Evolutionary conservation across 2,329 filamentous ascomycete genomes (phyloP).

Genomic region (Aspergillus sp.): DNA sequence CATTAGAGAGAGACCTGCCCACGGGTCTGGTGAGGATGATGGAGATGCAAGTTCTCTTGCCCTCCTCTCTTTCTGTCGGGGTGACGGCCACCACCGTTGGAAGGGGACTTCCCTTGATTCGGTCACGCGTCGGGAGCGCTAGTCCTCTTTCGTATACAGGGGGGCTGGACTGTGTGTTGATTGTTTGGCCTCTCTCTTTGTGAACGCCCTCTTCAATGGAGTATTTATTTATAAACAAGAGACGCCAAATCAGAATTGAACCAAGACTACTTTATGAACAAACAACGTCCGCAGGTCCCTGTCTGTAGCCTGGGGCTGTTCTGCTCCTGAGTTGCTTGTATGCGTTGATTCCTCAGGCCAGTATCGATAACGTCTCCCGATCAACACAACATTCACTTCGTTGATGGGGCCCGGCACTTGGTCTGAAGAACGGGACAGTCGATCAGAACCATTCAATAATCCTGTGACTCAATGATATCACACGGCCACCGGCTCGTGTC

Average conservation of each 20-base stretch:
- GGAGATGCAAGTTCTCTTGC: constrained; percentile 6
- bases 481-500: constrained; percentile 4
- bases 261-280: neutral
- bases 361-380: constrained; percentile 3
- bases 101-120: constrained; percentile 27
- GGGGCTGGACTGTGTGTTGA: constrained; percentile 15
- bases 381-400: constrained; percentile 1
- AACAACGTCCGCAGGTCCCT: neutral
- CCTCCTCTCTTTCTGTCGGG: constrained; percentile 16
- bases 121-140: constrained; percentile 42
- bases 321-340: neutral
- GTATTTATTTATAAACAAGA: constrained; percentile 6
- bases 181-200: constrained; percentile 6
- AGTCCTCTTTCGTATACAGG: constrained; percentile 26
- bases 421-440: neutral
- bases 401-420: neutral
- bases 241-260: neutral
- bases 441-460: neutral
- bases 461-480: constrained; percentile 1
- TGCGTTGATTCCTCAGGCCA: constrained; percentile 8
- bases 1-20: constrained; percentile 25
- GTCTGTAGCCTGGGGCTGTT: neutral
- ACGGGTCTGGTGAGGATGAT: constrained; percentile 23
- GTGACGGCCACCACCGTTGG: constrained; percentile 20
- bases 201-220: neutral